These are phyloP conservation scores for Diaporthe nobilis DNA, from an alignment of 2,329 filamentous ascomycete species.

Conservation along the genomic window DNA sequence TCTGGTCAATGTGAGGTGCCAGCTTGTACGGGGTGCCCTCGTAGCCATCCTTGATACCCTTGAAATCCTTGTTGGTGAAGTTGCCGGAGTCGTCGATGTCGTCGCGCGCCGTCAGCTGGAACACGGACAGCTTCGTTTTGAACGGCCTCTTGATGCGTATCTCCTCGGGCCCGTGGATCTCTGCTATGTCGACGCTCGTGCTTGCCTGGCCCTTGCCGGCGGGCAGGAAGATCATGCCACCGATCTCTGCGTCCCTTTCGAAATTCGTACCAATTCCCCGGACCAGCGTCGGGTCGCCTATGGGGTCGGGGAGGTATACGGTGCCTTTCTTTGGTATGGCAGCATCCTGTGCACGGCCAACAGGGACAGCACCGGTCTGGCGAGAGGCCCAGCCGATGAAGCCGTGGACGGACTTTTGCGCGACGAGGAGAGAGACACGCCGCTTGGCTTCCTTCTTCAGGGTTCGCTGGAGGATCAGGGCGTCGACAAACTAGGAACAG, in stretches of 20 bases:
- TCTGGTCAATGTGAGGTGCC: slow-evolving; percentile 94
- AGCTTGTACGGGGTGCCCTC: slow-evolving; percentile 87
- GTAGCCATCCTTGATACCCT: slow-evolving; percentile 73
- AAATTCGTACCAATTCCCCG: slow-evolving; percentile 88
- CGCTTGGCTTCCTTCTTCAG: slow-evolving; percentile 89
- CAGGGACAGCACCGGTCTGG: slow-evolving; percentile 90
- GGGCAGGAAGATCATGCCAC: slow-evolving; percentile 89
- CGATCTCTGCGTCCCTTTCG: slow-evolving; percentile 79
- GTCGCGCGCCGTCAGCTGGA: slow-evolving; percentile 85
- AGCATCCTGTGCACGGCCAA: slow-evolving; percentile 90
- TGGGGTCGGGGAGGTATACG: slow-evolving; percentile 90
- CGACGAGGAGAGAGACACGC: slow-evolving; percentile 92
- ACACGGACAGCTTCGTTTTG: slow-evolving; percentile 80
- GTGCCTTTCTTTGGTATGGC: slow-evolving; percentile 84
- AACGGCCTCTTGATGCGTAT: slow-evolving; percentile 90
- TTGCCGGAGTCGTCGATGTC: slow-evolving; percentile 78
- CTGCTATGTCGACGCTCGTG: slow-evolving; percentile 85
- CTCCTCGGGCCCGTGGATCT: slow-evolving; percentile 85
- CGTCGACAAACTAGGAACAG: slow-evolving; percentile 85
- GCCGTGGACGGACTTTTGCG: slow-evolving; percentile 94
- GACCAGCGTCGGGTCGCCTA: slow-evolving; percentile 85
- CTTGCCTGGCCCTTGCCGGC: slow-evolving; percentile 82
- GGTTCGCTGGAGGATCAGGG: slow-evolving; percentile 91
- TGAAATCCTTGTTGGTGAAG: slow-evolving; percentile 68
- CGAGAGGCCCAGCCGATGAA: slow-evolving; percentile 92